These are phyloP conservation scores for Drechslerella coelobrocha DNA, from an alignment of 2,329 filamentous ascomycete genomes.

Conservation along the genomic window DNA sequence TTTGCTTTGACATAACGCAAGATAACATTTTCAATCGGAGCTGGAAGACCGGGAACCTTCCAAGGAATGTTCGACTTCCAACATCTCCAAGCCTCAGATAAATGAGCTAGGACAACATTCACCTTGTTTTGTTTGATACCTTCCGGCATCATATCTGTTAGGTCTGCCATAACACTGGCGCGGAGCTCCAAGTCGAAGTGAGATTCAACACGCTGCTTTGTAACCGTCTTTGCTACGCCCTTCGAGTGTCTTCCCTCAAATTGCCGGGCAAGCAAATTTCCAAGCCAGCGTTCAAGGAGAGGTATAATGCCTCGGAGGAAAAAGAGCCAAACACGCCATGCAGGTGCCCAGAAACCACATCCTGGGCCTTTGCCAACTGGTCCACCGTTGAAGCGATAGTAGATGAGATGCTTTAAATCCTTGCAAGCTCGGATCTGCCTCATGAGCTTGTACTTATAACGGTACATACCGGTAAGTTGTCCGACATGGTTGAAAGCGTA, in stretches of 20 bases:
- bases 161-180: slow-evolving; percentile 96
- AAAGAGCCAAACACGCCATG: slow-evolving; percentile 98
- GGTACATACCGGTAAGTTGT: slow-evolving; percentile 98
- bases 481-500: slow-evolving; percentile 99
- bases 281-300: slow-evolving; percentile 93
- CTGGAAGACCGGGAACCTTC: slow-evolving; percentile 96
- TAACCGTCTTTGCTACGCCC: slow-evolving; percentile 97
- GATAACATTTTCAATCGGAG: slow-evolving; percentile 98
- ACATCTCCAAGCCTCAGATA: slow-evolving; percentile 98
- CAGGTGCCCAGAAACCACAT: slow-evolving; percentile 98
- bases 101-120: slow-evolving; percentile 93
- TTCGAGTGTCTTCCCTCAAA: slow-evolving; percentile 99
- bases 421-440: slow-evolving; percentile 99
- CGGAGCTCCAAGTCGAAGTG: slow-evolving; percentile 97
- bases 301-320: slow-evolving; percentile 99
- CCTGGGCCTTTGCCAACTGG: slow-evolving; percentile 96
- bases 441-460: slow-evolving; percentile 99
- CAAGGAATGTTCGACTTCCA: slow-evolving; percentile 99
- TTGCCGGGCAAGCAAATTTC: slow-evolving; percentile 93
- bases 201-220: slow-evolving; percentile 97
- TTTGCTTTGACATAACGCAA: slow-evolving; percentile 98
- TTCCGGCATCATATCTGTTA: slow-evolving; percentile 99
- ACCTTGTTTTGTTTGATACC: slow-evolving; percentile 99
- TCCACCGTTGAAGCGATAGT: slow-evolving; percentile 97
- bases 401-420: slow-evolving; percentile 97